phyloP scores from a whole-genome alignment of 306 rosid genomes.

The Comarum palustre region DNA sequence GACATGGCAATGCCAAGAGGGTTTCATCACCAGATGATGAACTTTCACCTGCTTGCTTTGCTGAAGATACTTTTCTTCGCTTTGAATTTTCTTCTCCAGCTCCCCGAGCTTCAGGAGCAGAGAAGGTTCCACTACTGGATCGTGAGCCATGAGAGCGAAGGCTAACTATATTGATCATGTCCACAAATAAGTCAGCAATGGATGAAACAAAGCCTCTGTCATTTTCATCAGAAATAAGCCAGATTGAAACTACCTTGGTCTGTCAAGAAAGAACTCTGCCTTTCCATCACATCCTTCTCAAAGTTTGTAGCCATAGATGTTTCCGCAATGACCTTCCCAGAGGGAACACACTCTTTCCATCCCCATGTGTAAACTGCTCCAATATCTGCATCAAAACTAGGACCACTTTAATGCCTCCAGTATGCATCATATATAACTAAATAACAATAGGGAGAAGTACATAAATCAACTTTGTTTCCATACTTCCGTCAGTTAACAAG shows the following conservation, averaged over 20 bases:
- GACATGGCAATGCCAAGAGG: conserved; percentile 78
- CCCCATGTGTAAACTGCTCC: conserved; percentile 97
- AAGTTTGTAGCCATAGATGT: conserved; percentile 37
- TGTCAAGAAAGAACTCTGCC: conserved; percentile 49
- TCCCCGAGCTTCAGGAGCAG: conserved; percentile 35
- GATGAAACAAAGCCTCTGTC: conserved; percentile 22
- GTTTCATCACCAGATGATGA: conserved; percentile 71
- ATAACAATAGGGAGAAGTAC: not conserved
- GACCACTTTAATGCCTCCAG: conserved; percentile 12
- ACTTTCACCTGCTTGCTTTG: conserved; percentile 71
- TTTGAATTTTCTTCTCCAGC: conserved; percentile 75
- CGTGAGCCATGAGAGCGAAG: conserved; percentile 61
- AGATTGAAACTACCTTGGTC: conserved; percentile 58
- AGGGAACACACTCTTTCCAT: conserved; percentile 97
- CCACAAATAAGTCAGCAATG: conserved; percentile 30
- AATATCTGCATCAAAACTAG: conserved; percentile 38
- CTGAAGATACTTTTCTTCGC: conserved; percentile 68
- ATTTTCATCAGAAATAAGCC: conserved; percentile 28
- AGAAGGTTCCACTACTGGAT: conserved; percentile 43
- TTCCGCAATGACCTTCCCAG: conserved; percentile 76
- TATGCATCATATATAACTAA: not conserved
- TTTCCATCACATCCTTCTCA: conserved; percentile 60
- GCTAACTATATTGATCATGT: conserved; percentile 62
- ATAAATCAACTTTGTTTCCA: not conserved
- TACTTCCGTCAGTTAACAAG: conserved; percentile 1